Conservation (phyloP, 495 filamentous ascomycete genomes). For the Penicillium canariense region DNA sequence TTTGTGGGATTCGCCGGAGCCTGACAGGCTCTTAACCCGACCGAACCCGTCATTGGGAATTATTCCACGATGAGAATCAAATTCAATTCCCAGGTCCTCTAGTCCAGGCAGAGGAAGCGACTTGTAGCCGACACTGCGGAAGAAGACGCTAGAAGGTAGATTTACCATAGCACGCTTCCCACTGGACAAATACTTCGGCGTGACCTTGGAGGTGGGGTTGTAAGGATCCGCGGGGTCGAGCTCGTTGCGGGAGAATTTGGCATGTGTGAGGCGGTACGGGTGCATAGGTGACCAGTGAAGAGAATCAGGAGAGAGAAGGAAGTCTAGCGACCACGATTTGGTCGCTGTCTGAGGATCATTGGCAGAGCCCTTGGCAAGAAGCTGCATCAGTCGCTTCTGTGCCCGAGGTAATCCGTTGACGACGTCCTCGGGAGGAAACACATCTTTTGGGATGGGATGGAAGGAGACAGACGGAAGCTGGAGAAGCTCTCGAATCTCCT, state of each 20-base stretch:
- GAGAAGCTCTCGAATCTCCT: conserved; percentile 84
- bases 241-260: conserved; percentile 65
- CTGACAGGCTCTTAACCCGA: conserved; percentile 53
- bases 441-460: conserved; percentile 58
- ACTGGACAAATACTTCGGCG: conserved; percentile 34
- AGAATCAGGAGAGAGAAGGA: conserved; percentile 69
- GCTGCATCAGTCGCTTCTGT: conserved; percentile 71
- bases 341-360: conserved; percentile 41
- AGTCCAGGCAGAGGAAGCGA: conserved; percentile 75
- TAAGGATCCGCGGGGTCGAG: conserved; percentile 48
- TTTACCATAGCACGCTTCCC: conserved; percentile 50
- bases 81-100: conserved; percentile 71
- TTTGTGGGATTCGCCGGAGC: conserved; percentile 18
- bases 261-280: conserved; percentile 50
- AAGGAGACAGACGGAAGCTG: conserved; percentile 73
- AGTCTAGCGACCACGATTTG: conserved; percentile 81
- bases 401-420: conserved; percentile 66
- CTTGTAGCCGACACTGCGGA: conserved; percentile 91
- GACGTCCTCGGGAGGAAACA: conserved; percentile 58
- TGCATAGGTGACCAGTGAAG: conserved; percentile 55
- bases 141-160: conserved; percentile 63
- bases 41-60: conserved; percentile 85
- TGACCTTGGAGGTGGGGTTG: conserved; percentile 41
- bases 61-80: conserved; percentile 67
- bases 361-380: conserved; percentile 70